Percentiles rank a stretch among this genome's conserved stretches.
These are phyloP conservation scores for Arachnopeziza araneosa DNA, from an alignment of 2,329 filamentous ascomycete species.

Conservation along the genomic window DNA sequence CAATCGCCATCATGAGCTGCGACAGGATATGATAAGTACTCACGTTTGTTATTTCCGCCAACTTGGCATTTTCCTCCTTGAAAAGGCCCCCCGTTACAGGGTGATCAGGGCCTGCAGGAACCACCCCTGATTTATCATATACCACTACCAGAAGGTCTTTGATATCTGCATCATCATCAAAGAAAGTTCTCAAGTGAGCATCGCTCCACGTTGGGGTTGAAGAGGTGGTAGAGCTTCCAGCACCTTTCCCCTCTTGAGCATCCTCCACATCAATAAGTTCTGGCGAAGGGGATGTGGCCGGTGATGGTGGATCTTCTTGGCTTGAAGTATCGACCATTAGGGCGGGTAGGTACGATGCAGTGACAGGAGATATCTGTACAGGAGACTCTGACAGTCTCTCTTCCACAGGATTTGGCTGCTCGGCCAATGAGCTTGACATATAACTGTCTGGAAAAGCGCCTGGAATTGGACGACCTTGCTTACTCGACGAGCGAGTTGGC, in stretches of 20 bases:
- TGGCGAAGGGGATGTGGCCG: slow-evolving; percentile 58
- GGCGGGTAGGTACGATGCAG: slow-evolving; percentile 52
- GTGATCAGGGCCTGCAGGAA: slow-evolving; percentile 75
- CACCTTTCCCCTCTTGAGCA: slow-evolving; percentile 23
- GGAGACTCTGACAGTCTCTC: slow-evolving; percentile 63
- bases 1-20: slow-evolving; percentile 17
- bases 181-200: slow-evolving; percentile 75
- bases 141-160: slow-evolving; percentile 86
- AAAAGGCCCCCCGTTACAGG: slow-evolving; percentile 77
- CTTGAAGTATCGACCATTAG: slow-evolving; percentile 68
- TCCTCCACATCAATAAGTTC: slow-evolving; percentile 50
- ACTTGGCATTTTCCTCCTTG: slow-evolving; percentile 76
- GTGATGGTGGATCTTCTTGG: slow-evolving; percentile 59
- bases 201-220: slow-evolving; percentile 74
- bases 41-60: slow-evolving; percentile 79
- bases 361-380: slow-evolving; percentile 56
- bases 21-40: slow-evolving; percentile 30
- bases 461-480: slow-evolving; percentile 27
- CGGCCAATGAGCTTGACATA: slow-evolving; percentile 22
- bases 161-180: slow-evolving; percentile 85
- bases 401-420: slow-evolving; percentile 29
- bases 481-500: slow-evolving; percentile 15
- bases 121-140: slow-evolving; percentile 82
- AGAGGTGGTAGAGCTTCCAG: slow-evolving; percentile 49
- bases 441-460: slow-evolving; percentile 32